Evolutionary conservation across 257 asterid species (phyloP), one percentile per base, ranked within the genome.

Genomic region (Plantago elongata): DNA sequence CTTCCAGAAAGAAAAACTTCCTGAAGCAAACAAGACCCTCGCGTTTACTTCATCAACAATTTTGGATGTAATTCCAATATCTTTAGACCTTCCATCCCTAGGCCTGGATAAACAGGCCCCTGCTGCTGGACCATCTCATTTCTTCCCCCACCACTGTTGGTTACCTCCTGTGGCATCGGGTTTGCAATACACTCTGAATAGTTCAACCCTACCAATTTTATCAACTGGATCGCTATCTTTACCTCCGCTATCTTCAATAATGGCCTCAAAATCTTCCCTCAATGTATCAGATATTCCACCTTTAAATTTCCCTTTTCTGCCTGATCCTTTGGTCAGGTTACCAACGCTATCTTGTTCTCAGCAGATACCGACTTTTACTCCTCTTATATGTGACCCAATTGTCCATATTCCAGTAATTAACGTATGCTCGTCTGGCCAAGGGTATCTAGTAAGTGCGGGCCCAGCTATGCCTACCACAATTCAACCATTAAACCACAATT

Each of bases 401-500:
- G 90, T 92, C 43, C 97, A 92, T 50, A 66, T 92, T 64, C 99
- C 97, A 6, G 78, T 92, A 17, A 81, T 89, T 22, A 95, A 79
- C 18, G 71, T 85, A 56, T 90, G 92, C 76, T 88, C 98, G 7
- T 81, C 97, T 3, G 99, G 95, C 44, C 96, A 83, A 65, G 93
- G 97, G 13, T 89, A 89, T 64, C 51, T 89, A 58, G 99, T 86
- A 56, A 84, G 92, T 54, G 92, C 98, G 0, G 90, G 95, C 27
- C 86, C 90, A 14, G 63, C 81, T 14, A n/a, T 84, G 49, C 77
- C 92, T 3, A 76, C 90, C 18, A 65, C 84, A 11, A 75, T 87
- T 57, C 76, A 86, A 34, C 81, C 40, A 34, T 7, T 34, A 34
- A 34, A 34, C 1, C 40, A 85, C 13, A 79, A 71, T 62, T 72